Base-by-base conservation (phyloP, 345 rosid species). In the Lenwebbia sp. region DNA sequence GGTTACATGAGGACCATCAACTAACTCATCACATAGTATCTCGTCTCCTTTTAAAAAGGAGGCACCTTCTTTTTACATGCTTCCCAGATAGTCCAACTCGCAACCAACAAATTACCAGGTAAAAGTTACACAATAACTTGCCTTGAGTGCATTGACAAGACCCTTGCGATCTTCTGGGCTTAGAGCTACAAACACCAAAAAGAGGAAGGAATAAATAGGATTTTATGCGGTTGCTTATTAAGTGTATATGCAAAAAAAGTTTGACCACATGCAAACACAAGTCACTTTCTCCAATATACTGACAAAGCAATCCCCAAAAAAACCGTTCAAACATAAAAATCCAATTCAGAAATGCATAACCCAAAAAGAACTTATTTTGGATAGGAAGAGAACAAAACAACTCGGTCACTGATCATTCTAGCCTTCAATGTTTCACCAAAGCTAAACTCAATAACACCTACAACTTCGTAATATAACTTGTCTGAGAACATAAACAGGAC, bases 101-200 rank as follows among this genome's bases (percentile, higher is more conserved):
- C 83, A 57, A 26, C 33, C 58, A 51, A 19, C 65, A 49, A 11
- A 86, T 49, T 54, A 25, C 3, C 10, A 74, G 54, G 56, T 13
- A 28, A 26, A 60, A 14, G 37, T 60, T 52, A 21, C 78, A 51
- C 83, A n/a, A 86, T 44, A 58, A 88, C 91, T 26, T 54, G 94
- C 98, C 96, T 94, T 97, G 56, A 97, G 95, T 65, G 90, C 95
- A 86, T 88, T 95, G 62, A 93, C 98, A 54, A 97, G 97, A 41
- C 92, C 98, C 4, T 94, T 95, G 23, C 98, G 96, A 90, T 89
- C 92, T 86, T 85, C 95, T 14, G 90, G 93, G 86, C 91, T 92
- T 82, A 96, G 95, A 87, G 94, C 99, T 97, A 57, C 55, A 82
- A 62, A 86, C n/a, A 82, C 57, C 54, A 60, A 85, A 65, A 14